These are phyloP conservation scores for Fraxinus latifolia DNA, from an alignment of 305 asterid genomes.

Conservation along the genomic window DNA sequence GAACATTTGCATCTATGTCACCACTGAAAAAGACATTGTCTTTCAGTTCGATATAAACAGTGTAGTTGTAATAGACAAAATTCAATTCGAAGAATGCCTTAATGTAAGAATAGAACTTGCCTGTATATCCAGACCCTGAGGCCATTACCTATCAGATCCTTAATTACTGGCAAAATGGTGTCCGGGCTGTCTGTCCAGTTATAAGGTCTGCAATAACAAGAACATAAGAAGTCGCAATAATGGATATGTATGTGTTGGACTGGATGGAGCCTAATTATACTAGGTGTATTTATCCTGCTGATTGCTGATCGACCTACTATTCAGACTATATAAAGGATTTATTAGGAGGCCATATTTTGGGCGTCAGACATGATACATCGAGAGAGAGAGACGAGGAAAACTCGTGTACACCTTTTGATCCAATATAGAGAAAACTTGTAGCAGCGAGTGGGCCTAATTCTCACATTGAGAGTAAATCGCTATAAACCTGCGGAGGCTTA, in stretches of 20 bases:
- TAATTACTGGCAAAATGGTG: slow-evolving; percentile 31
- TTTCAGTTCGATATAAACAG: background rate
- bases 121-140: slow-evolving; percentile 36
- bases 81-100: background rate
- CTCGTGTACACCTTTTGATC: background rate
- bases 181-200: slow-evolving; percentile 35
- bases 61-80: background rate
- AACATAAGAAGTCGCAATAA: background rate
- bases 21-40: slow-evolving; percentile 26
- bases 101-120: background rate
- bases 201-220: background rate
- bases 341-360: background rate
- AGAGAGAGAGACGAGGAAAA: background rate
- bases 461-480: background rate
- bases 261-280: background rate
- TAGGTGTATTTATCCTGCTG: background rate
- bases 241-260: background rate
- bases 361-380: background rate
- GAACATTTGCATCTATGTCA: slow-evolving; percentile 40
- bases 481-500: background rate
- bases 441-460: background rate
- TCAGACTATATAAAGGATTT: background rate
- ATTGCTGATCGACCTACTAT: background rate
- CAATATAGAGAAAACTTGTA: background rate
- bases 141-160: slow-evolving; percentile 29